These are phyloP conservation scores for Lagenidium giganteum DNA, from an alignment of 352 stramenopile species.

Conservation along the genomic window DNA sequence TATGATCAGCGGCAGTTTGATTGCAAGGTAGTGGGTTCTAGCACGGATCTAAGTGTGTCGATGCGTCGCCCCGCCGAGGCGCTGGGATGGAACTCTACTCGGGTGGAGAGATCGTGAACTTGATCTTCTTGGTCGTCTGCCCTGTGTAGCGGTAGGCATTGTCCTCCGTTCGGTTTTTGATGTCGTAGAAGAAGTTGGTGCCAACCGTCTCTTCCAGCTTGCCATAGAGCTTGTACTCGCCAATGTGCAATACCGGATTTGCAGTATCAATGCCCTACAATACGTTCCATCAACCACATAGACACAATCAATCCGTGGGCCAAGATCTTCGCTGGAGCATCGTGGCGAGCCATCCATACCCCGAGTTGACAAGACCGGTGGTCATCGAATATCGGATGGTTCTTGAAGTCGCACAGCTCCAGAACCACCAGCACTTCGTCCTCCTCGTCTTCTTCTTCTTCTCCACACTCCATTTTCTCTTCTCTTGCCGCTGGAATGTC, in stretches of 20 bases:
- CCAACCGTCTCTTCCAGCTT: conserved; percentile 70
- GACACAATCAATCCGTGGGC: neutral
- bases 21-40: too few species aligned
- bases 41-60: too few species aligned
- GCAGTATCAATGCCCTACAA: conserved; percentile 62
- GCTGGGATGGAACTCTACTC: too few species aligned
- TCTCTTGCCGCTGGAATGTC: too few species aligned
- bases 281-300: neutral
- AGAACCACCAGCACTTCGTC: conserved; percentile 70
- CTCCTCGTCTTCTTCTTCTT: conserved; percentile 39
- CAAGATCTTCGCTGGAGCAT: neutral
- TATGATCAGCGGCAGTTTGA: too few species aligned
- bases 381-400: conserved; percentile 73
- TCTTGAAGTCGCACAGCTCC: conserved; percentile 78
- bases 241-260: conserved; percentile 57
- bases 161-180: conserved; percentile 28
- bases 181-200: conserved; percentile 81
- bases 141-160: conserved; percentile 54
- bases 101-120: conserved; percentile 71
- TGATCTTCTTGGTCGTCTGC: conserved; percentile 75
- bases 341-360: conserved; percentile 15
- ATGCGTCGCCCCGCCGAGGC: too few species aligned
- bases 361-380: conserved; percentile 56
- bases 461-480: conserved; percentile 8
- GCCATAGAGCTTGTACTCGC: conserved; percentile 64